phyloP scores from a whole-genome alignment of 352 stramenopile species.

The Pythium phragmitis region DNA sequence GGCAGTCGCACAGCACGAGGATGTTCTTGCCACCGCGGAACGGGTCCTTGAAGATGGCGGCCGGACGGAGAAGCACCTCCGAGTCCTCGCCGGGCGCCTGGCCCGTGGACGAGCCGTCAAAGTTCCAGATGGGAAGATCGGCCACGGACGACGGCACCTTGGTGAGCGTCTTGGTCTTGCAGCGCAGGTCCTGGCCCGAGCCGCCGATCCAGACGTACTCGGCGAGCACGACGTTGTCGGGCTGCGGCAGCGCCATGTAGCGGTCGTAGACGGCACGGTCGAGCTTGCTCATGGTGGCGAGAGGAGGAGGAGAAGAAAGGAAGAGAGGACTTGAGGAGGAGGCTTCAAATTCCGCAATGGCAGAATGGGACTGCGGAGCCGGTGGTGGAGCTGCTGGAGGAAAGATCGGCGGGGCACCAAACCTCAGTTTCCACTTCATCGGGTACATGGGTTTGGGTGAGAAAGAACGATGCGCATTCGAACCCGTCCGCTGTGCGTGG shows the following conservation, averaged over 20 bases:
- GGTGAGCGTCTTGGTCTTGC: slow-evolving; percentile 93
- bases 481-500: slow-evolving; percentile 18
- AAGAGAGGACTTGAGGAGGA: slow-evolving; percentile 11
- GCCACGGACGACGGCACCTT: slow-evolving; percentile 63
- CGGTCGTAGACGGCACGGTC: slow-evolving; percentile 77
- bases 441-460: slow-evolving; percentile 3
- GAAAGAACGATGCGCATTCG: slow-evolving; percentile 6
- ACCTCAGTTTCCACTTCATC: slow-evolving; percentile 14
- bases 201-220: slow-evolving; percentile 97
- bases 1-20: slow-evolving; percentile 97
- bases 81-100: slow-evolving; percentile 97
- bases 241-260: slow-evolving; percentile 66
- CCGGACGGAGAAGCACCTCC: slow-evolving; percentile 93
- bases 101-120: slow-evolving; percentile 95
- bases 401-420: slow-evolving; percentile 8
- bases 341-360: slow-evolving; percentile 35
- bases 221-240: slow-evolving; percentile 60
- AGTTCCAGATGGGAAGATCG: slow-evolving; percentile 96
- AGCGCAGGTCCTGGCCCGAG: slow-evolving; percentile 89
- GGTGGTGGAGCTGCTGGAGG: slow-evolving; percentile 2
- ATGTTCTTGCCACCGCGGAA: slow-evolving; percentile 96
- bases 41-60: slow-evolving; percentile 95
- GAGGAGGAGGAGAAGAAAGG: slow-evolving; percentile 8
- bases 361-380: neutral
- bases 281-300: slow-evolving; percentile 72